Evolutionary conservation across 2,329 filamentous ascomycete genomes (phyloP).

Genomic region (Dactylellina cionopaga): DNA sequence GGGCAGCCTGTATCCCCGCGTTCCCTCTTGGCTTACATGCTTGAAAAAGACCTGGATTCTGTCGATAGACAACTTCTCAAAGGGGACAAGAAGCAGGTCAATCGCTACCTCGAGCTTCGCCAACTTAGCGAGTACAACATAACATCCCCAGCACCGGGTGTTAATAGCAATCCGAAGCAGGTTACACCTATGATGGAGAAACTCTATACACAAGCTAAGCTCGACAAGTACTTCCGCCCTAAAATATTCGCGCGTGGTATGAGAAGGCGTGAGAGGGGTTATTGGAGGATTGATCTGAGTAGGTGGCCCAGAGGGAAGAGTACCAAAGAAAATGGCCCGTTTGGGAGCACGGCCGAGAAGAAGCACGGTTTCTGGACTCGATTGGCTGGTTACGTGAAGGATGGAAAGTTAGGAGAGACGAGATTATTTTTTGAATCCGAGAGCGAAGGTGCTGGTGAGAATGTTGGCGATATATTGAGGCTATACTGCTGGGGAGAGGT

Average conservation of each 20-base stretch:
- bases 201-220: constrained; percentile 20
- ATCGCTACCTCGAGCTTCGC: constrained; percentile 17
- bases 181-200: constrained; percentile 30
- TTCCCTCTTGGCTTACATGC: constrained; percentile 27
- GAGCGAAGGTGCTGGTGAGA: constrained; percentile 24
- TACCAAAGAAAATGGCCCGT: neutral
- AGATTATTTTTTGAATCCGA: constrained; percentile 33
- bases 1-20: constrained; percentile 28
- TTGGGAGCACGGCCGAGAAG: constrained; percentile 24
- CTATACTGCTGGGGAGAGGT: constrained; percentile 41
- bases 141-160: constrained; percentile 13
- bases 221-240: constrained; percentile 31
- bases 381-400: constrained; percentile 33
- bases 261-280: constrained; percentile 22
- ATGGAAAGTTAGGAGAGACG: constrained; percentile 25
- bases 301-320: constrained; percentile 13
- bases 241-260: constrained; percentile 20
- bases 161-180: constrained; percentile 26
- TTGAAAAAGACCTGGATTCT: constrained; percentile 17
- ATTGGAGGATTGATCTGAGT: constrained; percentile 32
- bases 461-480: constrained; percentile 38
- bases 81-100: constrained; percentile 18
- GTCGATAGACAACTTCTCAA: constrained; percentile 16
- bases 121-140: constrained; percentile 25
- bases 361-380: constrained; percentile 31